Evolutionary conservation across 1,139 yeast species (phyloP).

Genomic region (Taphrina pruni): DNA sequence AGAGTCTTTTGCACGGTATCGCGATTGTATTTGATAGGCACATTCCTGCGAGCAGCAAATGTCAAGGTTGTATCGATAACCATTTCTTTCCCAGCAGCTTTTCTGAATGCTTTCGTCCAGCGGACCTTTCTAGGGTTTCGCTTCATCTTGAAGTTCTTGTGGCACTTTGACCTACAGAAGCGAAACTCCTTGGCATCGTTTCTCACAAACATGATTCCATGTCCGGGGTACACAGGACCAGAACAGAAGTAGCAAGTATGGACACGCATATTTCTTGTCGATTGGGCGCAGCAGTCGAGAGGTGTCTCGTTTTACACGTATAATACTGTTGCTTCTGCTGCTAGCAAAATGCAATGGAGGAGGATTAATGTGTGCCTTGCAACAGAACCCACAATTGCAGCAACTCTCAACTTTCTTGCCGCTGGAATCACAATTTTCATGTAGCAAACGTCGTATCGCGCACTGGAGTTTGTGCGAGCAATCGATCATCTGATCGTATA

Average conservation of each 20-base stretch:
- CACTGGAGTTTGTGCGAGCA: not conserved
- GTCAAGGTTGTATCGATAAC: slow-evolving; percentile 96
- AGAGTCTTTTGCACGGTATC: slow-evolving; percentile 92
- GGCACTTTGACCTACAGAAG: slow-evolving; percentile 98
- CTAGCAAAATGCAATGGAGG: not conserved
- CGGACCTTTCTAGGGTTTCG: slow-evolving; percentile 93
- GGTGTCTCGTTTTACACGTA: not conserved
- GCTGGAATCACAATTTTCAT: slow-evolving; percentile 3
- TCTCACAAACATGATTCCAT: slow-evolving; percentile 97
- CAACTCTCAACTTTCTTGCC: not conserved
- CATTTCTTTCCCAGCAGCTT: slow-evolving; percentile 98
- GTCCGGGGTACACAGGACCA: slow-evolving; percentile 95
- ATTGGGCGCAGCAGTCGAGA: not conserved
- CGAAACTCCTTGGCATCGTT: slow-evolving; percentile 97
- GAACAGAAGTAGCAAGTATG: slow-evolving; percentile 96
- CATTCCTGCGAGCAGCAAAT: slow-evolving; percentile 95
- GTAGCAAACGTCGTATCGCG: not conserved
- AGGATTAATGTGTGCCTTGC: slow-evolving; percentile 6
- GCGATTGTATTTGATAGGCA: slow-evolving; percentile 96
- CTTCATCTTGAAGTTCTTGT: slow-evolving; percentile 95
- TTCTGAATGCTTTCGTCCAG: slow-evolving; percentile 99
- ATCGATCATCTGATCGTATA: slow-evolving; percentile 14
- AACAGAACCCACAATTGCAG: not conserved
- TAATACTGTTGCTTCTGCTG: too few relatives aligned
- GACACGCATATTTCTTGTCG: slow-evolving; percentile 71